Evolutionary conservation across 495 filamentous ascomycete genomes (phyloP), one percentile per base, ranked within the genome.

Genomic region (Thermothielavioides terrestris): DNA sequence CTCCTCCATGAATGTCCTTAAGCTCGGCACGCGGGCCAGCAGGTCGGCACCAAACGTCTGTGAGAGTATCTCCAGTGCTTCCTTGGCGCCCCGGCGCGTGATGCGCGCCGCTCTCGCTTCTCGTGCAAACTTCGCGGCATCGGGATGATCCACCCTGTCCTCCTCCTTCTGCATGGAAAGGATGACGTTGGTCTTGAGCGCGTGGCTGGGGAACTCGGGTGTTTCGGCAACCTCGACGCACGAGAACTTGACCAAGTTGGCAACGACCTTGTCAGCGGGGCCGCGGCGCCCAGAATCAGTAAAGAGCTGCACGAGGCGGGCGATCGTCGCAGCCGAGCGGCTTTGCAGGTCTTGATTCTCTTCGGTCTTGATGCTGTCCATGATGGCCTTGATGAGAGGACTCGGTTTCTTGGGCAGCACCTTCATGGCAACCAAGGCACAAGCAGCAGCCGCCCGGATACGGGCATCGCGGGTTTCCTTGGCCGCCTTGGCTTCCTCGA

Each of bases 211-310:
- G 65, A 96, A 97, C 58, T 96, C 94, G 7, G 92, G 92, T 0
- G 94, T 97, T 66, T 97, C 92, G 0, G 94, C 92, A 6, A 90
- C 94, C 58, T 98, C 92, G 52, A 94, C 84, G 60, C 92, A 97
- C 60, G 88, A 94, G 68, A 95, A 98, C 57, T 95, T 95, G 66
- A 91, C 85, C 47, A 98, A 65, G 66, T 98, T 98, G 25, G 83
- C 78, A 26, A 94, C 88, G 41, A 98, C 84, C 67, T 98, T 98
- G 59, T 95, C 88, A 20, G 90, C 88, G 2, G 90, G 86, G 23
- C 82, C 85, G 26, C 80, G 77, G 41, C 88, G 84, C 8, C 85
- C 82, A 8, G 79, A 76, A 11, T 77, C 76, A 6, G 87, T 88
- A 58, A 96, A 90, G 22, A 89, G 76, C 50, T 84, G 80, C n/a